These are phyloP conservation scores for Leucocoprinus leucothites DNA, from an alignment of 768 basidiomycete species.

Conservation along the genomic window DNA sequence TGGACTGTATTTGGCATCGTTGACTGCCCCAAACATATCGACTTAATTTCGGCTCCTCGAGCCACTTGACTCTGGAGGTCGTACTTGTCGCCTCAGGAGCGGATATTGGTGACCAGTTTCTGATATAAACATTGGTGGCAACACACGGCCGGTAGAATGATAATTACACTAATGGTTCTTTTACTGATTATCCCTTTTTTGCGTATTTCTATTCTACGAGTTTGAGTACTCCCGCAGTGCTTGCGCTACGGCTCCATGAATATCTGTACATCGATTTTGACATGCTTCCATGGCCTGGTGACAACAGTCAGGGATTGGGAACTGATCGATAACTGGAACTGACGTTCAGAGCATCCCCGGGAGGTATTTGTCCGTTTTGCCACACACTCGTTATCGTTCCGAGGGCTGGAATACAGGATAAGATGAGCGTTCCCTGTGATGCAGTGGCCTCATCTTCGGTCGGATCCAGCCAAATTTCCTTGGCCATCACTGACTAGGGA, in stretches of 20 bases:
- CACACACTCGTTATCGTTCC: constrained; percentile 81
- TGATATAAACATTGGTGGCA: too few species aligned
- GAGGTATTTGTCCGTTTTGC: constrained; percentile 70
- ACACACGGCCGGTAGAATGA: too few species aligned
- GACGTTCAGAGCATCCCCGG: constrained; percentile 54
- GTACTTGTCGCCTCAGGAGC: too few species aligned
- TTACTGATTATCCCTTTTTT: too few species aligned
- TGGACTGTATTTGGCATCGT: constrained; percentile 1
- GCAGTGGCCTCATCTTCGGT: constrained; percentile 58
- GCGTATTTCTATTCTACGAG: neutral
- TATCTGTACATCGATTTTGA: constrained; percentile 67
- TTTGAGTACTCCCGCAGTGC: constrained; percentile 46
- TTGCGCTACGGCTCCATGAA: constrained; percentile 73
- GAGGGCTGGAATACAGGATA: constrained; percentile 88
- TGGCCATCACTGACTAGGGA: constrained; percentile 51
- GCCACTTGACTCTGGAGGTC: too few species aligned
- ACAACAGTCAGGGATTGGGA: neutral
- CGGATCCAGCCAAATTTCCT: constrained; percentile 78
- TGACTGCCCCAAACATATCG: neutral
- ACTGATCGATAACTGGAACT: constrained; percentile 22
- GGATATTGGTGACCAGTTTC: too few species aligned
- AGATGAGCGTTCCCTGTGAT: constrained; percentile 65
- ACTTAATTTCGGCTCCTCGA: too few species aligned
- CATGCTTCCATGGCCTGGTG: constrained; percentile 67
- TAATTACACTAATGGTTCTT: too few species aligned